Base-by-base conservation (phyloP, 495 filamentous ascomycete genomes). In the Collariella sp. region DNA sequence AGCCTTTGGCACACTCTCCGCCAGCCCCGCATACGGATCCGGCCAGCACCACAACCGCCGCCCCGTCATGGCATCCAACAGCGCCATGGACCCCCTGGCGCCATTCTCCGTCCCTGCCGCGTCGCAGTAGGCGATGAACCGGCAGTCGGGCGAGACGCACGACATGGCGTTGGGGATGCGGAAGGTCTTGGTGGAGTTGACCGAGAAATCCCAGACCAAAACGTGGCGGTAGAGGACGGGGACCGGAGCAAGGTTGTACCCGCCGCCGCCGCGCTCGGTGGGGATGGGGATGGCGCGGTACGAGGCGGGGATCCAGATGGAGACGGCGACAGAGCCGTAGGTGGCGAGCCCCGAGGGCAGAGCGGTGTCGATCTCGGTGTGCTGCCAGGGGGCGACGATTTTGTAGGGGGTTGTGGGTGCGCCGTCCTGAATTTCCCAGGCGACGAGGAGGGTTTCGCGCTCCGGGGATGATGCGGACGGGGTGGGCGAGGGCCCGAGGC, bases 301-400 rank as follows among this genome's bases (percentile, higher is more conserved):
- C 10, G 55, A 55, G 1, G 67, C 67, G 5, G 67, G 67, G 26
- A 70, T 70, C 67, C 67, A 70, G 18, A 70, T 65, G 6, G 66
- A 69, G 4, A 70, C 64, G 18, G 64, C 64, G 1, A 67, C 61
- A 22, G 51, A 57, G 38, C 67, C 67, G 54, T 70, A 68, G 0
- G 66, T 64, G 6, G 65, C 66, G 13, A 70, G 52, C n/a, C 54
- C 57, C 10, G 47, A 58, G 1, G 67, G 67, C 10, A 70, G 50
- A 6, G 67, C 67, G 5, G 67, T 69, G 41, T 70, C 67, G 36
- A 70, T 57, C 49, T 70, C 67, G 1, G 54, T 29, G 43, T 70
- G 67, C 45, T 67, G 64, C 67, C 67, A 70, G 10, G 67, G 67
- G 5, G 62, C 46, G n/a, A 68, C 66, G n/a, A 67, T 46, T 23